Conservation (phyloP, 2,329 filamentous ascomycete genomes). For the Arachnomyces sp. region DNA sequence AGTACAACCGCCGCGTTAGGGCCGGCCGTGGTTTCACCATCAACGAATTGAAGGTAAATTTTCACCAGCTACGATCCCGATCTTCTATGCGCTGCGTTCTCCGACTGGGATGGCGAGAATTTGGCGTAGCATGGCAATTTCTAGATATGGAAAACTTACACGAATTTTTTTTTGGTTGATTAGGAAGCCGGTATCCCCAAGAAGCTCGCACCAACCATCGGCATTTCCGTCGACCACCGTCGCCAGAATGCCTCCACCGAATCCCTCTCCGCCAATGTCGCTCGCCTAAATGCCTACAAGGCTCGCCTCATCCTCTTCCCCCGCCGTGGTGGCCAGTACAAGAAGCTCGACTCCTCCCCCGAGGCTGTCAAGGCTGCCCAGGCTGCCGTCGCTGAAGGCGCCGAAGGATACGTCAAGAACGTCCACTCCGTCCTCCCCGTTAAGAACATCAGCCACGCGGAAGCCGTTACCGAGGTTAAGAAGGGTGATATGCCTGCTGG, state of each 20-base stretch:
- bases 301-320: slow-evolving; percentile 95
- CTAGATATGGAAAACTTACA: slow-evolving; percentile 11
- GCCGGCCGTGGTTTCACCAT: slow-evolving; percentile 96
- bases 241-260: slow-evolving; percentile 97
- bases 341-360: slow-evolving; percentile 82
- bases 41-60: slow-evolving; percentile 88
- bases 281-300: slow-evolving; percentile 96
- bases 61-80: neutral
- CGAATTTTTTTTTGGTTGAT: slow-evolving; percentile 15
- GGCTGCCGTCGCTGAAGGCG: no score
- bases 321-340: slow-evolving; percentile 85
- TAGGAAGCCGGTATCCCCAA: slow-evolving; percentile 93
- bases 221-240: slow-evolving; percentile 93
- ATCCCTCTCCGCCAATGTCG: slow-evolving; percentile 88
- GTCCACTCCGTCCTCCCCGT: slow-evolving; percentile 63
- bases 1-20: slow-evolving; percentile 98
- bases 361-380: slow-evolving; percentile 66
- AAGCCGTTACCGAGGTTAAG: slow-evolving; percentile 65
- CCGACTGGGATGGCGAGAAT: neutral
- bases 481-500: slow-evolving; percentile 72
- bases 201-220: slow-evolving; percentile 90
- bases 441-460: slow-evolving; percentile 49
- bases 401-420: slow-evolving; percentile 46
- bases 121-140: neutral
- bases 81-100: neutral